Base-by-base conservation (phyloP, 2,329 filamentous ascomycete genomes). In the Epichloe elymi region DNA sequence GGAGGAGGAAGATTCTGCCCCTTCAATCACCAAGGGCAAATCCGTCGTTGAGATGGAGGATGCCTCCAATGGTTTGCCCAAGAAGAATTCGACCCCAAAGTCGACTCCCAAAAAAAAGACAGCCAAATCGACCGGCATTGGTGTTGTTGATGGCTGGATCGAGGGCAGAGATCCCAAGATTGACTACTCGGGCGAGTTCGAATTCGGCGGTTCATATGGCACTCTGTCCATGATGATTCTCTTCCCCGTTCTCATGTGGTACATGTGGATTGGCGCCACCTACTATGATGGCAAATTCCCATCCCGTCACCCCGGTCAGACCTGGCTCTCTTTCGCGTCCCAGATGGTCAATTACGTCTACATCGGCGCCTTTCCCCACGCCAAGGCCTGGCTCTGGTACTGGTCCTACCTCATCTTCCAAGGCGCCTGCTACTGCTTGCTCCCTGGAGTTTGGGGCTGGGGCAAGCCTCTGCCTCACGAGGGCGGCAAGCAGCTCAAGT, bases 191-290 rank as follows among this genome's bases (percentile, higher is more conserved):
- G 79, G 76, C 56, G 72, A 78, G 56, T 78, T 80, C 59, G 94
- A 98, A 65, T 98, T 97, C 64, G 91, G 91, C 56, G 93, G 93
- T 53, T 83, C 87, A 3, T 65, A 77, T n/a, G 91, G 93, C 51
- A 85, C 90, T 41, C 70, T 78, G 15, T 73, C 79, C 58, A 89
- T 96, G 80, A 97, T 97, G 88, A 76, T 89, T 55, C 81, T 85
- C 44, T 98, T 97, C 69, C 93, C 93, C n/a, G 55, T 83, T 38
- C 78, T 98, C 60, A 97, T 97, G 91, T 96, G 88, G 78, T 97
- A 96, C 72, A 95, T 98, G 90, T 97, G 90, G 90, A 83, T 95
- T 67, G 93, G 93, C 48, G 86, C 91, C 36, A 90, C 84, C 47
- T 95, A 91, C 71, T 98, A 96, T 70, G 74, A 88, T 64, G 91